Conservation (phyloP, 148 eudicot genomes). For the Vaccinium myrtillus region DNA sequence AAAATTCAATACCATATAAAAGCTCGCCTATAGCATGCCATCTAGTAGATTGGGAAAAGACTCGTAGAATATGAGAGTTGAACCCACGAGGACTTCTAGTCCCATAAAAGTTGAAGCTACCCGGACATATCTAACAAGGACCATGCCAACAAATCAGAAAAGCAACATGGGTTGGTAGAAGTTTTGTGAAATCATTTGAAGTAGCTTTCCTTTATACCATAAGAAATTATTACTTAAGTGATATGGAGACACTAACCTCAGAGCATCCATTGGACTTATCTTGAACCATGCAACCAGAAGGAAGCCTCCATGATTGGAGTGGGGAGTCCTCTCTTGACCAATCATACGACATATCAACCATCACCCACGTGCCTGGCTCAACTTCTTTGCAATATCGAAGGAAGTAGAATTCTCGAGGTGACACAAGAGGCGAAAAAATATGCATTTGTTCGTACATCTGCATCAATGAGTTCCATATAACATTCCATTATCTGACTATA, state of each 20-base stretch:
- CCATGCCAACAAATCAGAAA: neutral
- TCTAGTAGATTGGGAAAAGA: neutral
- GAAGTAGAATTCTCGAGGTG: slow-evolving; percentile 43
- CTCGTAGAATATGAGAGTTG: neutral
- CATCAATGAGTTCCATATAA: neutral
- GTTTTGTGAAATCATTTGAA: neutral
- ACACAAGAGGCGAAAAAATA: slow-evolving; percentile 42
- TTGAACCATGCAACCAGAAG: slow-evolving; percentile 64
- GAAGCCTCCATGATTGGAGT: slow-evolving; percentile 44
- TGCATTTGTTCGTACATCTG: slow-evolving; percentile 58
- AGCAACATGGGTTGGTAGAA: neutral
- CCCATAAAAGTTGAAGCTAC: neutral
- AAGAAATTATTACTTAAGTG: neutral
- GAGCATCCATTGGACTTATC: slow-evolving; percentile 38
- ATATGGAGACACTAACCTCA: slow-evolving; percentile 22
- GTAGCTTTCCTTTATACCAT: neutral
- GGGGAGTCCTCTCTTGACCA: slow-evolving; percentile 17
- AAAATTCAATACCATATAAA: neutral
- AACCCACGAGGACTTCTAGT: neutral
- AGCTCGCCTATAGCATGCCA: neutral
- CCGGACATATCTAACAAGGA: neutral
- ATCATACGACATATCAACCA: slow-evolving; percentile 49
- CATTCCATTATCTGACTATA: neutral
- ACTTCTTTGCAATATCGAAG: slow-evolving; percentile 45
- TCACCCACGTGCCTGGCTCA: slow-evolving; percentile 37